phyloP scores from a whole-genome alignment of 371 early-diverging fungal species.

The Mortierella sp. region DNA sequence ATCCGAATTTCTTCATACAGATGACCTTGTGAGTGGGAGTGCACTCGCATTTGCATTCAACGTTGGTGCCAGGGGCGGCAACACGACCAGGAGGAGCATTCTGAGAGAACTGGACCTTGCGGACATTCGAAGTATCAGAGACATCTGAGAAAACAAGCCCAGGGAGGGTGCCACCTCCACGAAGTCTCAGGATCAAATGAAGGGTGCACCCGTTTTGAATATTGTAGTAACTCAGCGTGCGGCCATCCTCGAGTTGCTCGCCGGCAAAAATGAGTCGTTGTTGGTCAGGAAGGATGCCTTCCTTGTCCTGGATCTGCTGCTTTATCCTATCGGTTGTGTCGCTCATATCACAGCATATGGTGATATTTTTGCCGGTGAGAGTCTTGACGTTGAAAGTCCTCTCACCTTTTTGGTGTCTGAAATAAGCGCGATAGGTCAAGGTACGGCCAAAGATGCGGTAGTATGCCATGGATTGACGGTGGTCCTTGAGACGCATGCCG shows the following conservation, averaged over 20 bases:
- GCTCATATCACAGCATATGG: constrained; percentile 70
- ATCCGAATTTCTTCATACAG: constrained; percentile 1
- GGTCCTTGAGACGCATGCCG: constrained; percentile 20
- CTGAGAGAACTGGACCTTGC: neutral
- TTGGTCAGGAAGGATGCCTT: neutral
- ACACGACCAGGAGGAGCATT: constrained; percentile 23
- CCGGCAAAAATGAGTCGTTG: neutral
- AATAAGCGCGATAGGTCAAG: constrained; percentile 12
- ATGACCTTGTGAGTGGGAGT: constrained; percentile 19
- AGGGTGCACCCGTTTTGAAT: constrained; percentile 88
- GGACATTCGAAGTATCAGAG: neutral
- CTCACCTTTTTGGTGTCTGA: neutral
- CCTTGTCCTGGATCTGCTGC: constrained; percentile 72
- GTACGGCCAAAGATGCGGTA: constrained; percentile 26
- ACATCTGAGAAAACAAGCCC: constrained; percentile 16
- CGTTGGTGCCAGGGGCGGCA: constrained; percentile 16
- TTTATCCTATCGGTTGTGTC: constrained; percentile 78
- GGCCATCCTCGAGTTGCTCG: neutral
- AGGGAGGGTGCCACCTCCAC: constrained; percentile 55
- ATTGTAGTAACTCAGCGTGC: constrained; percentile 63
- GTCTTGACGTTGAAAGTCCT: neutral
- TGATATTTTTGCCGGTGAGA: constrained; percentile 12
- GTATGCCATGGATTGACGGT: constrained; percentile 1
- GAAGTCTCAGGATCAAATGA: constrained; percentile 75
- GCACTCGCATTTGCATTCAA: constrained; percentile 29